A percentile compares a stretch with the other conserved stretches of the same genome.
phyloP scores from a whole-genome alignment of 1,139 yeast genomes.

The Sugiyamaella castrensis region DNA sequence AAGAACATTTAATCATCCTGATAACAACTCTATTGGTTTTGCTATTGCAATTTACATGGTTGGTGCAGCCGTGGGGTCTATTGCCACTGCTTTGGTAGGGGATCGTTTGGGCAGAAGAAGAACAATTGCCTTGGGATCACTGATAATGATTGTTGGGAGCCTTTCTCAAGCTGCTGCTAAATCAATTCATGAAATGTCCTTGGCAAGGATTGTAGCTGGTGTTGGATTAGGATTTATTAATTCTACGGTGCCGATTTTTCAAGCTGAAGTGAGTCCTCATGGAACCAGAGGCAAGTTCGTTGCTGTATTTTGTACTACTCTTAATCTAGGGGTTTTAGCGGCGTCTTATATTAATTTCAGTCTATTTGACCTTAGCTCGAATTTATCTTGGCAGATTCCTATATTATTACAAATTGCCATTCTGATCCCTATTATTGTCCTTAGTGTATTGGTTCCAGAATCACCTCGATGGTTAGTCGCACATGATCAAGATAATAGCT shows the following conservation, averaged over 20 bases:
- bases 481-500: constrained; percentile 44
- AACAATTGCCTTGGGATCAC: constrained; percentile 59
- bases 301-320: constrained; percentile 60
- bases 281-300: constrained; percentile 68
- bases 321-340: constrained; percentile 64
- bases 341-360: constrained; percentile 70
- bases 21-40: constrained; percentile 25
- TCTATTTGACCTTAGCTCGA: constrained; percentile 38
- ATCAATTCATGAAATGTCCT: constrained; percentile 64
- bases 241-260: constrained; percentile 73
- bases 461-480: constrained; percentile 63
- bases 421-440: constrained; percentile 21
- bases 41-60: constrained; percentile 60
- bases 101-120: constrained; percentile 74
- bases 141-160: constrained; percentile 76
- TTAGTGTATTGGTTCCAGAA: constrained; percentile 53
- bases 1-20: constrained; percentile 18
- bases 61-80: constrained; percentile 63
- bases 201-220: constrained; percentile 73
- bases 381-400: constrained; percentile 52
- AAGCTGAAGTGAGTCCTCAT: constrained; percentile 70
- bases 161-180: constrained; percentile 74
- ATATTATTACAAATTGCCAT: constrained; percentile 27
- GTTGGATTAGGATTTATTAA: constrained; percentile 74
- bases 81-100: constrained; percentile 44